phyloP scores from a whole-genome alignment of 2,329 filamentous ascomycete species.

The Penicillium brevicompactum region DNA sequence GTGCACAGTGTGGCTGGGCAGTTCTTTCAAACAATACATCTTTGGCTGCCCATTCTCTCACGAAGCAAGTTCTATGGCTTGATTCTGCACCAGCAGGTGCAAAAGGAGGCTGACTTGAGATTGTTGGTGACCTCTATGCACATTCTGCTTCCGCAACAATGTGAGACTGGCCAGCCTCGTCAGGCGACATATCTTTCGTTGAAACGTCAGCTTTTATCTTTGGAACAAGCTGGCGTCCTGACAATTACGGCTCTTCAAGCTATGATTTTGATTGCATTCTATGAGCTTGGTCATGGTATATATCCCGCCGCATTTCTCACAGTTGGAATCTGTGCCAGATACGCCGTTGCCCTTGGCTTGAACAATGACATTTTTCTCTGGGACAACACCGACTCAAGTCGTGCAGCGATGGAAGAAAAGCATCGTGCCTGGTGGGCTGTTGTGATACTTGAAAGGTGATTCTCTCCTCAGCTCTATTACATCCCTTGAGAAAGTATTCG shows the following conservation, averaged over 20 bases:
- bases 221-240: not conserved
- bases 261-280: constrained; percentile 1
- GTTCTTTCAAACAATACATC: constrained; percentile 22
- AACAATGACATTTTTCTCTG: not conserved
- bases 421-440: constrained; percentile 31
- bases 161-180: constrained; percentile 14
- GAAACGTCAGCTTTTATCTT: not conserved
- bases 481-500: too few relatives aligned
- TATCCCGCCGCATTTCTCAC: constrained; percentile 6
- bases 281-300: constrained; percentile 9
- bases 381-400: not conserved
- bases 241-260: not conserved
- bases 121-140: constrained; percentile 7
- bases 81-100: constrained; percentile 11
- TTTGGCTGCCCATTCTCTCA: constrained; percentile 27
- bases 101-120: not conserved
- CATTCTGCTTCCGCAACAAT: constrained; percentile 12
- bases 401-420: constrained; percentile 24
- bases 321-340: constrained; percentile 5
- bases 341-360: not conserved
- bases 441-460: constrained; percentile 22
- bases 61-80: constrained; percentile 22
- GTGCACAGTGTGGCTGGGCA: constrained; percentile 10
- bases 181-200: constrained; percentile 5
- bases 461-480: too few relatives aligned